phyloP scores from a whole-genome alignment of 257 asterid species.

The Solanum raphanifolium region DNA sequence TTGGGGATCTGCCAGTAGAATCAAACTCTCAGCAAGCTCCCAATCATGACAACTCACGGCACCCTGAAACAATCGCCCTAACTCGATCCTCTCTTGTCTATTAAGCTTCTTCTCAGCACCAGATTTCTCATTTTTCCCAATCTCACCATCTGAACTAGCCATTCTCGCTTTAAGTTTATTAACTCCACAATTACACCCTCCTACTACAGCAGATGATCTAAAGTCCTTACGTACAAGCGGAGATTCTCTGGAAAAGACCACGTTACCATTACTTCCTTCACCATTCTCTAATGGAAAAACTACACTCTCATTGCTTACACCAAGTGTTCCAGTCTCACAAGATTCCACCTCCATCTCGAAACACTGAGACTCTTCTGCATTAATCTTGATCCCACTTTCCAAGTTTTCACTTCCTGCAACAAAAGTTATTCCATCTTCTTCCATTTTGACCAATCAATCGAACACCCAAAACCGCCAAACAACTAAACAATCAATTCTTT shows the following conservation, averaged over 20 bases:
- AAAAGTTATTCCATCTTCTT: slow-evolving; percentile 15
- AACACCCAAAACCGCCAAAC: background rate
- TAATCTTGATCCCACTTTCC: slow-evolving; percentile 2
- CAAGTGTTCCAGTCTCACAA: background rate
- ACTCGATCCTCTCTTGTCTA: slow-evolving; percentile 84
- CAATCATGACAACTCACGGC: slow-evolving; percentile 94
- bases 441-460: slow-evolving; percentile 3
- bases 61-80: slow-evolving; percentile 88
- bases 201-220: slow-evolving; percentile 12
- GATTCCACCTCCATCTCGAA: slow-evolving; percentile 61
- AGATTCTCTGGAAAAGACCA: slow-evolving; percentile 60
- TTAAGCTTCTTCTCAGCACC: slow-evolving; percentile 60
- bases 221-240: slow-evolving; percentile 52
- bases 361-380: slow-evolving; percentile 22
- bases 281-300: slow-evolving; percentile 31
- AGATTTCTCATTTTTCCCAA: slow-evolving; percentile 46
- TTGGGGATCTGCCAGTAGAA: slow-evolving; percentile 84
- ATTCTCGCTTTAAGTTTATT: slow-evolving; percentile 74
- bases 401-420: background rate
- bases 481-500: background rate
- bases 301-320: slow-evolving; percentile 1
- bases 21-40: slow-evolving; percentile 90
- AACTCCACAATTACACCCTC: slow-evolving; percentile 61
- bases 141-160: slow-evolving; percentile 47
- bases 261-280: slow-evolving; percentile 52